Percentiles rank a stretch among this genome's conserved stretches.
Conservation (phyloP, 2,329 filamentous ascomycete species). For the Fusarium phyllophilum region DNA sequence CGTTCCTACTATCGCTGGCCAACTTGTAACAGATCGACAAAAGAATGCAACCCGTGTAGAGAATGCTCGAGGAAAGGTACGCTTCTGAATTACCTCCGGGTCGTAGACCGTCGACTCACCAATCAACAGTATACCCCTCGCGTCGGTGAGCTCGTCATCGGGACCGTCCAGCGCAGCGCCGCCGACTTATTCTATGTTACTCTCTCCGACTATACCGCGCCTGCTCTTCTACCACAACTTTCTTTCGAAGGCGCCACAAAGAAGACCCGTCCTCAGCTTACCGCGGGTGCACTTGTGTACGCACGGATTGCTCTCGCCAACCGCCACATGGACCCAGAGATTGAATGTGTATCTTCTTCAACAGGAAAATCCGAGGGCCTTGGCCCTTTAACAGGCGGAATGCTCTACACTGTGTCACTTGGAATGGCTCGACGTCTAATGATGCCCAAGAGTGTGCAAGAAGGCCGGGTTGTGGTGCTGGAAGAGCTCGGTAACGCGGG, state of each 20-base stretch:
- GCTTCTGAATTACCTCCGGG: slow-evolving; percentile 36
- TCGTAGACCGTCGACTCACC: not conserved
- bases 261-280: slow-evolving; percentile 86
- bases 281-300: slow-evolving; percentile 83
- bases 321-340: slow-evolving; percentile 86
- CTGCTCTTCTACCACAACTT: slow-evolving; percentile 82
- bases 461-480: slow-evolving; percentile 76
- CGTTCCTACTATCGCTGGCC: slow-evolving; percentile 73
- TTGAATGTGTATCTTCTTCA: slow-evolving; percentile 86
- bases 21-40: slow-evolving; percentile 72
- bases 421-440: slow-evolving; percentile 85
- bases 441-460: slow-evolving; percentile 68
- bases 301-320: slow-evolving; percentile 83
- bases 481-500: slow-evolving; percentile 82
- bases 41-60: slow-evolving; percentile 86
- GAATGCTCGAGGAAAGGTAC: slow-evolving; percentile 73
- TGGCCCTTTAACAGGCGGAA: slow-evolving; percentile 84
- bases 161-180: slow-evolving; percentile 80
- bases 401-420: slow-evolving; percentile 83
- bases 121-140: slow-evolving; percentile 76
- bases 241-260: slow-evolving; percentile 94
- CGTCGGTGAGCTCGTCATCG: slow-evolving; percentile 87
- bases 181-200: slow-evolving; percentile 83
- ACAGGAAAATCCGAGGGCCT: slow-evolving; percentile 91
- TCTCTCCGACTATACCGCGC: slow-evolving; percentile 71